A percentile compares a stretch with the other conserved stretches of the same genome.
These are phyloP conservation scores for Hirsutella minnesotensis DNA, from an alignment of 2,329 filamentous ascomycete species.

Conservation along the genomic window DNA sequence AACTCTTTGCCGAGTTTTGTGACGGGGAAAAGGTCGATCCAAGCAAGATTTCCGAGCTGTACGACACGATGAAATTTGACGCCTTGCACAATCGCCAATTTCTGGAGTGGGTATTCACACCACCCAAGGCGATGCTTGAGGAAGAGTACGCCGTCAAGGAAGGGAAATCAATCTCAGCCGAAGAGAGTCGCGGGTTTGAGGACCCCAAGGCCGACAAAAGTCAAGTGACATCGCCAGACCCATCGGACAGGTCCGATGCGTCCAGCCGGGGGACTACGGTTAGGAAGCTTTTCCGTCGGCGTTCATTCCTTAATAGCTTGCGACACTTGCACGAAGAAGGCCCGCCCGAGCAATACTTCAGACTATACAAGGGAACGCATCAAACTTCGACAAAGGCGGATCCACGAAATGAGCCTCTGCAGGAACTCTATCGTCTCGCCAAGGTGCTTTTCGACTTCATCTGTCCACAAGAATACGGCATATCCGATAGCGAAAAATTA, in stretches of 20 bases:
- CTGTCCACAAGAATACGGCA: conserved; percentile 95
- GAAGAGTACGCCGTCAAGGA: conserved; percentile 47
- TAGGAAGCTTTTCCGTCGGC: conserved; percentile 43
- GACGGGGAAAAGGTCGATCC: conserved; percentile 97
- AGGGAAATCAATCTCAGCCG: conserved; percentile 26
- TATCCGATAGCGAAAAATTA: conserved; percentile 91
- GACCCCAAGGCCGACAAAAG: conserved; percentile 21
- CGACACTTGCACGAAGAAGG: conserved; percentile 41
- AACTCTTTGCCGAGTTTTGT: conserved; percentile 91
- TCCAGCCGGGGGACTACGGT: conserved; percentile 21
- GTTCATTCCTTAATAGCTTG: conserved; percentile 46
- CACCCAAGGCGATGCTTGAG: conserved; percentile 64
- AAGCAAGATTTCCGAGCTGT: conserved; percentile 95
- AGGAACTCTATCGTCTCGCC: conserved; percentile 84
- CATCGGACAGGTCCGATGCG: conserved; percentile 28
- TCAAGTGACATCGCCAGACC: conserved; percentile 19
- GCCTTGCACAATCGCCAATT: conserved; percentile 94
- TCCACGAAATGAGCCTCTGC: conserved; percentile 72
- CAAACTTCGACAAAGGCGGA: conserved; percentile 64
- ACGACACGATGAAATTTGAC: conserved; percentile 99
- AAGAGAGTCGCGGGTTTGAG: conserved; percentile 26
- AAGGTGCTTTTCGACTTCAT: conserved; percentile 98
- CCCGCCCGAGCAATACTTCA: conserved; percentile 68
- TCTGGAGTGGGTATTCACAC: conserved; percentile 94
- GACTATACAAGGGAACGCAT: conserved; percentile 68